phyloP scores from a whole-genome alignment of 805 yeast species.

The Teunomyces atbi region DNA sequence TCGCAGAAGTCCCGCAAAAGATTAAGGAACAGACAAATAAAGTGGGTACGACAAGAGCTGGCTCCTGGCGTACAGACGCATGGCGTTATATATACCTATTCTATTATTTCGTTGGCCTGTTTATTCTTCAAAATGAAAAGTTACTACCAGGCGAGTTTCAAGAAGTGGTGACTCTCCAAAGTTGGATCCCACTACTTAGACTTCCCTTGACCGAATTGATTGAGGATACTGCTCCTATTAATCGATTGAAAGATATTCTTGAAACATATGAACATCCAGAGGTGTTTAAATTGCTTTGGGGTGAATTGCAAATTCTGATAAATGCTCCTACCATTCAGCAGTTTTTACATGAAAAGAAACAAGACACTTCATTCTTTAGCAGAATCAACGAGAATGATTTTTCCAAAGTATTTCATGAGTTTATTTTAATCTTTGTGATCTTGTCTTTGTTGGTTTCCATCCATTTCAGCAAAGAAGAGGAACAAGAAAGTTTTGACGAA shows the following conservation, averaged over 20 bases:
- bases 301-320: neutral
- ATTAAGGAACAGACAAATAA: no score
- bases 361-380: neutral
- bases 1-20: no score
- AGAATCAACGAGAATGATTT: neutral
- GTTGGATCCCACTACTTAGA: neutral
- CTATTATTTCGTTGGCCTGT: no score
- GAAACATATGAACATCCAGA: neutral
- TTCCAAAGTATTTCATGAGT: neutral
- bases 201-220: neutral
- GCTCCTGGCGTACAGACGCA: no score
- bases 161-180: neutral
- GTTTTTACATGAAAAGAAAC: neutral
- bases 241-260: neutral
- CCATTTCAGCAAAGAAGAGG: conserved; percentile 11
- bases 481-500: conserved; percentile 43
- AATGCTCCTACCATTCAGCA: neutral
- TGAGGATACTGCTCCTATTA: no score
- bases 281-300: neutral
- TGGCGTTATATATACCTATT: no score
- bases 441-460: neutral
- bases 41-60: neutral
- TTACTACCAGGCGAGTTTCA: no score
- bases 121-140: no score
- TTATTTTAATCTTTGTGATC: neutral